These are phyloP conservation scores for Venturiaceae sp. DNA, from an alignment of 2,329 filamentous ascomycete species.

Conservation along the genomic window DNA sequence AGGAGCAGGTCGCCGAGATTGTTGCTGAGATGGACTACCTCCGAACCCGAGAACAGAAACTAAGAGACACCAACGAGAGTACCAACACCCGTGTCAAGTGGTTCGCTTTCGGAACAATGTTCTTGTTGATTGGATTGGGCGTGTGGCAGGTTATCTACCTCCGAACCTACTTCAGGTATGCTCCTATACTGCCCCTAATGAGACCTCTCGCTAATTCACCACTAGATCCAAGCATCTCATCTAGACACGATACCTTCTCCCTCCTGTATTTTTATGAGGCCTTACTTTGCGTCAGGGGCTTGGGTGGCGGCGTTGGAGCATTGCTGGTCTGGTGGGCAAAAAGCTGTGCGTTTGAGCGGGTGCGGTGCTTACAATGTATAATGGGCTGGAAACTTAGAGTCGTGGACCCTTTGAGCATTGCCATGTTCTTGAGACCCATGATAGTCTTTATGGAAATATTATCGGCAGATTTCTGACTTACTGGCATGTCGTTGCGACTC, in stretches of 20 bases:
- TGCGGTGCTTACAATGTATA: background rate
- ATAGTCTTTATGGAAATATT: background rate
- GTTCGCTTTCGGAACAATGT: slow-evolving; percentile 92
- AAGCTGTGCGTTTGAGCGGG: slow-evolving; percentile 1
- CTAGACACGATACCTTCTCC: slow-evolving; percentile 15
- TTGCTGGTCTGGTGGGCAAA: background rate
- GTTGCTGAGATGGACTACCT: slow-evolving; percentile 96
- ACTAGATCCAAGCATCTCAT: slow-evolving; percentile 41
- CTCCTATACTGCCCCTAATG: slow-evolving; percentile 7
- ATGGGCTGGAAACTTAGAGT: background rate
- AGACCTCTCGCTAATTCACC: background rate
- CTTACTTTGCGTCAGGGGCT: too few species aligned
- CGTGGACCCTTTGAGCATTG: background rate
- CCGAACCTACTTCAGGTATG: slow-evolving; percentile 85
- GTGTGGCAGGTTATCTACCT: slow-evolving; percentile 98
- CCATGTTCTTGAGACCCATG: background rate
- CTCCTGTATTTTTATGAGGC: background rate
- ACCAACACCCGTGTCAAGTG: slow-evolving; percentile 98
- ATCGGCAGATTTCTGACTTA: background rate
- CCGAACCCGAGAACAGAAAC: slow-evolving; percentile 78
- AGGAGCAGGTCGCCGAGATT: slow-evolving; percentile 82
- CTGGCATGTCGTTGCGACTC: too few species aligned
- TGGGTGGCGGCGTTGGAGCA: background rate
- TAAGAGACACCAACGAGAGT: slow-evolving; percentile 98
- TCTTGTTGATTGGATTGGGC: slow-evolving; percentile 79